Conservation (phyloP, 805 yeast genomes). For the Barnettozyma pratensis region DNA sequence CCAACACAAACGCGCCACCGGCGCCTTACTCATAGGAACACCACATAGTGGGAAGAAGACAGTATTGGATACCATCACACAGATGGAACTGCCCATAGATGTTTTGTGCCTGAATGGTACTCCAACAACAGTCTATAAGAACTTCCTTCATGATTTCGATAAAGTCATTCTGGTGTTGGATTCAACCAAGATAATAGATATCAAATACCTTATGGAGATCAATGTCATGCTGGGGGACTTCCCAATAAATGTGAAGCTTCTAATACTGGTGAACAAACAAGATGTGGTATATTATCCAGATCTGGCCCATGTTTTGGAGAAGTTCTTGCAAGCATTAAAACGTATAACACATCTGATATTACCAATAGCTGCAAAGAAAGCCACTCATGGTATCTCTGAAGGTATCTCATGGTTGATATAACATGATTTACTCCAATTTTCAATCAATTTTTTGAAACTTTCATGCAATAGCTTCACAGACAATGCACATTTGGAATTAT, state of each 20-base stretch:
- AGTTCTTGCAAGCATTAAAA: slow-evolving; percentile 6
- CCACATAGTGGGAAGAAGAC: neutral
- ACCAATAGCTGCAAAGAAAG: slow-evolving; percentile 13
- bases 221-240: slow-evolving; percentile 4
- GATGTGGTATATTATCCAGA: slow-evolving; percentile 10
- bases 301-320: slow-evolving; percentile 11
- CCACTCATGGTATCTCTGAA: slow-evolving; percentile 22
- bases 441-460: slow-evolving; percentile 26
- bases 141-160: slow-evolving; percentile 1
- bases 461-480: slow-evolving; percentile 19
- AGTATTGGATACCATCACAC: neutral
- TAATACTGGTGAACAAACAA: slow-evolving; percentile 19
- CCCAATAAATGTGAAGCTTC: slow-evolving; percentile 9
- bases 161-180: slow-evolving; percentile 18
- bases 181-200: slow-evolving; percentile 11
- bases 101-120: neutral
- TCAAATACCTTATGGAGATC: slow-evolving; percentile 10
- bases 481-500: slow-evolving; percentile 4
- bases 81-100: neutral
- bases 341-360: slow-evolving; percentile 13
- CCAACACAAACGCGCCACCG: neutral
- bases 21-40: neutral
- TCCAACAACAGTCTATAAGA: neutral
- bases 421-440: slow-evolving; percentile 15
- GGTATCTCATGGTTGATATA: slow-evolving; percentile 25